Evolutionary conservation across 2,329 filamentous ascomycete species (phyloP).

Genomic region (Claviceps humidiphila): DNA sequence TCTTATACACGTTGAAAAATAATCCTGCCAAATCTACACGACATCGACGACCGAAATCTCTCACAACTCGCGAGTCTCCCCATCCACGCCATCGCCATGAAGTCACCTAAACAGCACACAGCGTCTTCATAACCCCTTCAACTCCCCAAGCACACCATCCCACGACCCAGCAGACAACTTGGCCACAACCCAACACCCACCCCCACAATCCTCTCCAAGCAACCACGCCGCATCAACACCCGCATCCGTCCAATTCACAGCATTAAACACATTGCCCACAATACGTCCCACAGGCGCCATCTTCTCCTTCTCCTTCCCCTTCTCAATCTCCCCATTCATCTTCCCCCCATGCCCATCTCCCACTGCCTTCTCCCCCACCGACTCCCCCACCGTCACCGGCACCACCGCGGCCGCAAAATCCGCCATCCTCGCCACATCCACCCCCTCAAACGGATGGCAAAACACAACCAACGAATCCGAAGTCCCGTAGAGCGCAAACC

Average conservation of each 20-base stretch:
- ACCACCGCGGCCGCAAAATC: slow-evolving; percentile 2
- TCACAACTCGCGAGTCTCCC: no score
- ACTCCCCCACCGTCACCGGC: neutral
- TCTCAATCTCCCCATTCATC: neutral
- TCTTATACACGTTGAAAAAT: no score
- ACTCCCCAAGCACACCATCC: neutral
- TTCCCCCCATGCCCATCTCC: neutral
- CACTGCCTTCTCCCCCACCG: neutral
- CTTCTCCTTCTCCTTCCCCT: neutral
- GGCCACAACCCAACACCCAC: slow-evolving; percentile 1
- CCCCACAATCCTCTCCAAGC: neutral
- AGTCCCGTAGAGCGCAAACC: neutral
- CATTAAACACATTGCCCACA: neutral
- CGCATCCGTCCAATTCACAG: slow-evolving; percentile 2
- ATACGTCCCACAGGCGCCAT: neutral
- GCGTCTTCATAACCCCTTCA: neutral
- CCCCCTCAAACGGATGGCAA: neutral
- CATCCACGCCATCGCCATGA: neutral
- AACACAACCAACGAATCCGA: slow-evolving; percentile 2
- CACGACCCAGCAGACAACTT: slow-evolving; percentile 1
- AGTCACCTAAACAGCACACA: neutral
- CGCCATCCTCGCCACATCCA: slow-evolving; percentile 2
- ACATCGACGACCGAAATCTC: no score
- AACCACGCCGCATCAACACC: neutral
- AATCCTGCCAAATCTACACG: no score